Percentiles rank a stretch among this genome's conserved stretches.
Evolutionary conservation across 2,329 filamentous ascomycete genomes (phyloP).

Genomic region (Pseudogymnoascus sp.): DNA sequence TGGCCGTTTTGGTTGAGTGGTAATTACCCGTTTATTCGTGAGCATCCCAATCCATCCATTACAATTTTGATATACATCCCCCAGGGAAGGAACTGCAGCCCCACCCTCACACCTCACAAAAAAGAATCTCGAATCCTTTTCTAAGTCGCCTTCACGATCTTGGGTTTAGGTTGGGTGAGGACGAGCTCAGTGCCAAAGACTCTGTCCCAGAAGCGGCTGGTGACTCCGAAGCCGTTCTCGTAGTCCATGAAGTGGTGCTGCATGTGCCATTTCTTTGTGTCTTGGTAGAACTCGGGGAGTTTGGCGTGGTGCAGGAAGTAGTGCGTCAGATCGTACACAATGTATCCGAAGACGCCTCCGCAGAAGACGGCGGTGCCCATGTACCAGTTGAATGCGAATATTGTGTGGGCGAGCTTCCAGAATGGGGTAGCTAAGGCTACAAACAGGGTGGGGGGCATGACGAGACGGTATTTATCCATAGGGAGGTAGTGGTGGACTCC

Average conservation of each 20-base stretch:
- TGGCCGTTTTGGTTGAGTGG: not conserved
- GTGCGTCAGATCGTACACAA: slow-evolving; percentile 94
- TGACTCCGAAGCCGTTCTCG: slow-evolving; percentile 94
- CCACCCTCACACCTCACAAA: not conserved
- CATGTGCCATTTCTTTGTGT: slow-evolving; percentile 94
- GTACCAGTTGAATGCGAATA: slow-evolving; percentile 83
- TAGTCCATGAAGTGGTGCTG: slow-evolving; percentile 97
- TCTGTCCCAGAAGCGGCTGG: slow-evolving; percentile 89
- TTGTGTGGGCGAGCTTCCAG: slow-evolving; percentile 76
- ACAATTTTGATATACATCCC: not conserved
- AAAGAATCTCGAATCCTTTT: not conserved
- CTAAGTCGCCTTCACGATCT: slow-evolving; percentile 11
- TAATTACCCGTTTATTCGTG: not conserved
- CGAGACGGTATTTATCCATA: slow-evolving; percentile 96
- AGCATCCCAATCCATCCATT: not conserved
- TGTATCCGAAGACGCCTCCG: slow-evolving; percentile 89
- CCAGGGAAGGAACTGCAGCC: not conserved
- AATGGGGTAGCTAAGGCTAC: slow-evolving; percentile 76
- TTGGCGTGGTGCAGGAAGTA: slow-evolving; percentile 97
- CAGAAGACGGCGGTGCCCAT: slow-evolving; percentile 70
- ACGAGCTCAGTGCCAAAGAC: slow-evolving; percentile 81
- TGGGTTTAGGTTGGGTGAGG: slow-evolving; percentile 22
- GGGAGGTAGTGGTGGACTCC: slow-evolving; percentile 97
- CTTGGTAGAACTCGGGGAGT: slow-evolving; percentile 80
- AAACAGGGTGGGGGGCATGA: slow-evolving; percentile 93